Conservation (phyloP, 192 early-diverging fungal species). For the Diversispora eburnea region DNA sequence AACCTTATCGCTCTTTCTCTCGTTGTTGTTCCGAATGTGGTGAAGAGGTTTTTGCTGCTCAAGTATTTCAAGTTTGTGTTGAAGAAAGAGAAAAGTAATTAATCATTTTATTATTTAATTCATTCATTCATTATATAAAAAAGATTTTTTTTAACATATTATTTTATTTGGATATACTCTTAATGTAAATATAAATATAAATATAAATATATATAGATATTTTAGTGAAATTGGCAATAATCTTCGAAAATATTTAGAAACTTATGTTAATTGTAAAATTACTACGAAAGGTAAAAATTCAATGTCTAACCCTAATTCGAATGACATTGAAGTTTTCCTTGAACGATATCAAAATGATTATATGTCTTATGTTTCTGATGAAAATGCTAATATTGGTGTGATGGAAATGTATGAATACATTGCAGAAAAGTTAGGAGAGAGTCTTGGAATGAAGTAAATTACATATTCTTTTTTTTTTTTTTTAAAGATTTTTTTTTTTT, state of each 20-base stretch:
- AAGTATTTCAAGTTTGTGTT: conserved; percentile 27
- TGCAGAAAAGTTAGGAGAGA: conserved; percentile 29
- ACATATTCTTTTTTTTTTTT: not conserved
- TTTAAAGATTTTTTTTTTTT: not conserved
- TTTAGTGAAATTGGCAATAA: conserved; percentile 24
- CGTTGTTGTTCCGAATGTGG: conserved; percentile 50
- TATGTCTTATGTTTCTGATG: conserved; percentile 1
- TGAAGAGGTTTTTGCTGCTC: conserved; percentile 42
- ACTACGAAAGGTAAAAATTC: not conserved
- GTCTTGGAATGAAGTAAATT: conserved; percentile 5
- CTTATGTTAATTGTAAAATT: not conserved
- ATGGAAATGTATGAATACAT: conserved; percentile 29
- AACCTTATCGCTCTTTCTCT: conserved; percentile 50
- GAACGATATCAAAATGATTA: conserved; percentile 11
- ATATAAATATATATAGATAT: conserved; percentile 20
- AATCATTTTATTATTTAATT: too few species aligned
- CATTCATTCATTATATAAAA: too few species aligned
- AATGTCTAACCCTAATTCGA: not conserved
- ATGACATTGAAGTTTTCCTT: conserved; percentile 3
- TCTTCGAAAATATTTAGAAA: conserved; percentile 15
- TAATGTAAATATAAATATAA: too few species aligned
- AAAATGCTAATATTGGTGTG: not conserved
- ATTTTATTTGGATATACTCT: too few species aligned
- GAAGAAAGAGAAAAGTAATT: conserved; percentile 23
- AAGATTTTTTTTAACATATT: too few species aligned